phyloP scores from a whole-genome alignment of 768 basidiomycete genomes.

The Tephrocybe sp. region DNA sequence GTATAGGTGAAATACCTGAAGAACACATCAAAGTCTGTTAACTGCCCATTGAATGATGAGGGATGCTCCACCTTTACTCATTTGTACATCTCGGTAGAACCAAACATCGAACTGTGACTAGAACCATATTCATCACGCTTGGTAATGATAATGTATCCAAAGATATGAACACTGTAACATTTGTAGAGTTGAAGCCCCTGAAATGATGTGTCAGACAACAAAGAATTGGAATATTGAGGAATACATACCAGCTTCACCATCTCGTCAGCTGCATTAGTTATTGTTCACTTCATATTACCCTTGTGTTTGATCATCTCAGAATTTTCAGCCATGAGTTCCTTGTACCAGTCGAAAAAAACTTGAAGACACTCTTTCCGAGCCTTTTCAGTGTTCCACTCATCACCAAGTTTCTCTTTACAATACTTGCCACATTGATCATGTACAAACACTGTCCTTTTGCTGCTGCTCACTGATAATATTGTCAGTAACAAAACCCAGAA shows the following conservation, averaged over 20 bases:
- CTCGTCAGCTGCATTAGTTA: not conserved
- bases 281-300: not conserved
- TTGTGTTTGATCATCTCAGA: not conserved
- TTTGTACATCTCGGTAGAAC: not conserved
- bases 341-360: not conserved
- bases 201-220: not conserved
- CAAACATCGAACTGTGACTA: not conserved
- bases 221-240: not conserved
- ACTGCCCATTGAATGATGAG: not conserved
- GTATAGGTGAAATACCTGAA: not conserved
- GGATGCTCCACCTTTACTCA: not conserved
- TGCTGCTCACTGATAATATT: not conserved
- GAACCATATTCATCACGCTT: not conserved
- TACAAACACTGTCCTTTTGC: not conserved
- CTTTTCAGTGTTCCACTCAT: slow-evolving; percentile 1
- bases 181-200: not conserved
- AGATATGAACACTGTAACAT: not conserved
- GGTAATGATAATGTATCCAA: slow-evolving; percentile 1
- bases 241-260: not conserved
- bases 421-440: not conserved
- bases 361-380: not conserved
- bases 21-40: not conserved
- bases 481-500: not conserved
- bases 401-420: not conserved
- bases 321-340: not conserved